These are phyloP conservation scores for Piromyces sp. DNA, from an alignment of 192 early-diverging fungal genomes.

Conservation along the genomic window DNA sequence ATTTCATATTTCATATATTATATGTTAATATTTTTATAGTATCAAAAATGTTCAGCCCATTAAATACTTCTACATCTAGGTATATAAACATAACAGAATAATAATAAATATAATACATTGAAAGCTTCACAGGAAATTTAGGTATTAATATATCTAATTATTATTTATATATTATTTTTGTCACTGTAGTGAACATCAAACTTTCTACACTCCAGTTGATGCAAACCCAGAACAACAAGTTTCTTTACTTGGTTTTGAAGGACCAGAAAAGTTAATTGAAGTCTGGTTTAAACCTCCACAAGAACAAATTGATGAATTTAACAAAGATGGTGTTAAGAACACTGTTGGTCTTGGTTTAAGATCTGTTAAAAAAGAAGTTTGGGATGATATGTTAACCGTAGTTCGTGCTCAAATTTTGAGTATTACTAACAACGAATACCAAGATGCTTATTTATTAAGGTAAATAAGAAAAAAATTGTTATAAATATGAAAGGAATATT, in stretches of 20 bases:
- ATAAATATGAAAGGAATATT: too few relatives aligned
- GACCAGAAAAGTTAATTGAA: constrained; percentile 94
- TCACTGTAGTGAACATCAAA: not conserved
- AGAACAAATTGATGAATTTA: constrained; percentile 4
- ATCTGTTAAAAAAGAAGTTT: constrained; percentile 49
- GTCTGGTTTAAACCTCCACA: constrained; percentile 73
- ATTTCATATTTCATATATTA: too few relatives aligned
- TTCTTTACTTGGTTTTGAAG: constrained; percentile 64
- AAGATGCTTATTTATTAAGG: constrained; percentile 84
- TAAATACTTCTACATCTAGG: too few relatives aligned
- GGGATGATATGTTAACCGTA: constrained; percentile 84
- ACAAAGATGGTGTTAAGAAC: constrained; percentile 4
- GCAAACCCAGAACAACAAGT: not conserved
- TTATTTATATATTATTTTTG: too few relatives aligned
- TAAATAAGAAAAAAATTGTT: too few relatives aligned
- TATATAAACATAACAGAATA: too few relatives aligned
- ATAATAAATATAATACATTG: too few relatives aligned
- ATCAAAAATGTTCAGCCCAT: too few relatives aligned
- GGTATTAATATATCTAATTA: too few relatives aligned
- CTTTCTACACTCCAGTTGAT: not conserved
- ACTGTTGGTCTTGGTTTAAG: constrained; percentile 37
- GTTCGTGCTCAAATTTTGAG: constrained; percentile 86
- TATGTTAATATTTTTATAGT: too few relatives aligned
- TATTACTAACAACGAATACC: constrained; percentile 60
- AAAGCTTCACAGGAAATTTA: too few relatives aligned